Conservation (phyloP, 768 basidiomycete species). For the Cyclocybe aegerita region DNA sequence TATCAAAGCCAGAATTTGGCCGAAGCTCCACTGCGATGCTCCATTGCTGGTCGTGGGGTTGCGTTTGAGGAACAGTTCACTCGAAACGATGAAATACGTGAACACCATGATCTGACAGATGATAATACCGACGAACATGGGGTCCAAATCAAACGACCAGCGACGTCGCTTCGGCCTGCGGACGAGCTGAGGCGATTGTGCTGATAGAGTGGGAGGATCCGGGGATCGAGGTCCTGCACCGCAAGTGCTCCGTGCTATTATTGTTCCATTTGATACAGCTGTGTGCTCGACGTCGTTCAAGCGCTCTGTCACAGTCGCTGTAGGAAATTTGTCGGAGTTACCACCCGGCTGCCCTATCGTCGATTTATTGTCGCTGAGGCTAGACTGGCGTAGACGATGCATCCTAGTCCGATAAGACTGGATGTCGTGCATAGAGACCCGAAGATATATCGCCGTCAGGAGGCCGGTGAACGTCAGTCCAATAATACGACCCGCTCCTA, state of each 20-base stretch:
- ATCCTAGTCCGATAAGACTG: slow-evolving; percentile 25
- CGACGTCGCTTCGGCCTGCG: slow-evolving; percentile 29
- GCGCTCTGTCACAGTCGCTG: too few relatives aligned
- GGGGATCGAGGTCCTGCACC: background rate
- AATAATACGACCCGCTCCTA: slow-evolving; percentile 28
- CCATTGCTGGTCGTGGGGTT: slow-evolving; percentile 25
- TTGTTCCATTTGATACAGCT: too few relatives aligned
- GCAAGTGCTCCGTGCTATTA: too few relatives aligned
- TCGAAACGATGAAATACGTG: slow-evolving; percentile 39
- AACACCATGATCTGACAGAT: slow-evolving; percentile 36
- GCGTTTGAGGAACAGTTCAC: slow-evolving; percentile 31
- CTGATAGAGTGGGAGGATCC: slow-evolving; percentile 1
- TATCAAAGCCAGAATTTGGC: slow-evolving; percentile 41
- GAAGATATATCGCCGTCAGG: slow-evolving; percentile 27
- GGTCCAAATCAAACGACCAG: slow-evolving; percentile 34
- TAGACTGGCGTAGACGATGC: slow-evolving; percentile 9
- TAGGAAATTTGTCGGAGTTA: too few relatives aligned
- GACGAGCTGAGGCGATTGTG: slow-evolving; percentile 1
- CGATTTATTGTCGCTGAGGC: background rate
- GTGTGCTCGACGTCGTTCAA: too few relatives aligned
- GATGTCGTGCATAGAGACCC: slow-evolving; percentile 34
- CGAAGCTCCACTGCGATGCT: slow-evolving; percentile 34
- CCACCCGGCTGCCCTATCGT: too few relatives aligned
- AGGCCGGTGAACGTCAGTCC: slow-evolving; percentile 31
- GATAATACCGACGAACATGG: slow-evolving; percentile 39